Evolutionary conservation across 1,284 basidiomycete species (phyloP).

Genomic region (Ganoderma leucocontextum): DNA sequence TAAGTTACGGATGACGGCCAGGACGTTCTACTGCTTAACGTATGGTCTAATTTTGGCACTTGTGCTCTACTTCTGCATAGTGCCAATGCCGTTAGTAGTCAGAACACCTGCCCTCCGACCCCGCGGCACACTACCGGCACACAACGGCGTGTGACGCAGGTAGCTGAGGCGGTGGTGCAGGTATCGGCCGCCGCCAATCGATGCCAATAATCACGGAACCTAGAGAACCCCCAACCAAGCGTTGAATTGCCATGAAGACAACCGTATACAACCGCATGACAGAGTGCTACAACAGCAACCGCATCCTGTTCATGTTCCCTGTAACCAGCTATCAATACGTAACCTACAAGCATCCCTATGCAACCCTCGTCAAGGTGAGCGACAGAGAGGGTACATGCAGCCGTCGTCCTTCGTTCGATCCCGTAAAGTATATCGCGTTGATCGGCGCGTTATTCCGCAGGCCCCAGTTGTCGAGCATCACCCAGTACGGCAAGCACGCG

Average conservation of each 20-base stretch:
- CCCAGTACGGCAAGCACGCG: conserved; percentile 39
- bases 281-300: background rate
- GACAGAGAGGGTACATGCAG: conserved; percentile 23
- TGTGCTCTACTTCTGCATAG: too few relatives aligned
- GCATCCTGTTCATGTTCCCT: background rate
- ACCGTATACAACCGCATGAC: background rate
- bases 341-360: background rate
- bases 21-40: background rate
- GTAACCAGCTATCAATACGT: background rate
- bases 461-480: conserved; percentile 36
- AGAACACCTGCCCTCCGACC: background rate
- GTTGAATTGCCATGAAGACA: background rate
- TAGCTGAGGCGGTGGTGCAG: background rate
- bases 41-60: too few relatives aligned
- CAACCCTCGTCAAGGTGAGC: conserved; percentile 10
- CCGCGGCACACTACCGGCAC: background rate
- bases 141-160: background rate
- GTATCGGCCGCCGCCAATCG: background rate
- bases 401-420: conserved; percentile 3
- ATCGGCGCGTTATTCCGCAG: conserved; percentile 33
- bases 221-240: background rate
- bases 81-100: too few relatives aligned
- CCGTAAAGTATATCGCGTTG: conserved; percentile 36
- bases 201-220: background rate
- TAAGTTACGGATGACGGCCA: background rate